These are phyloP conservation scores for Penicillium sp. DNA, from an alignment of 2,329 filamentous ascomycete genomes.

Conservation along the genomic window DNA sequence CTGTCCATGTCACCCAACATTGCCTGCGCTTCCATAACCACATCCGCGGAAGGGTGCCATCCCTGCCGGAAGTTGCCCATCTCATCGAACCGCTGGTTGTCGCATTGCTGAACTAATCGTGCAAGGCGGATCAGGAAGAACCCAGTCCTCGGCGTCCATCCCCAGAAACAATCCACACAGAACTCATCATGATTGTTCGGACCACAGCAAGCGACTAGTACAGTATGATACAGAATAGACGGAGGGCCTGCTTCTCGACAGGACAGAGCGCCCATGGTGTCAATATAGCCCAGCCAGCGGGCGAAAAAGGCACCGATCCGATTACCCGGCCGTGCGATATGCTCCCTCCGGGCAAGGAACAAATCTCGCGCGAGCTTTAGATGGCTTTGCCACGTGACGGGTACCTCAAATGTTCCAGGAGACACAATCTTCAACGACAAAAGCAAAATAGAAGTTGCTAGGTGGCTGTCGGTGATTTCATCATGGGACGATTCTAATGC, in stretches of 20 bases:
- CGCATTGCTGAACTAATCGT: conserved; percentile 64
- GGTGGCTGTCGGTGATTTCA: conserved; percentile 64
- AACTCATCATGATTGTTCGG: conserved; percentile 56
- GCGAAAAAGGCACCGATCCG: conserved; percentile 67
- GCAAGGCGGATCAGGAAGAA: conserved; percentile 67
- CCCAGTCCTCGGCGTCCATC: conserved; percentile 68
- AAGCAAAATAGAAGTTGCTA: conserved; percentile 80
- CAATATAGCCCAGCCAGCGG: conserved; percentile 79
- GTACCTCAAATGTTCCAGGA: conserved; percentile 73
- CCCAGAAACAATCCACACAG: conserved; percentile 74
- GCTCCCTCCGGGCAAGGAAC: conserved; percentile 61
- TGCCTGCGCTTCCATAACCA: conserved; percentile 53
- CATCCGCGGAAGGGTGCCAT: conserved; percentile 56
- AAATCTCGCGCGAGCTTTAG: conserved; percentile 70
- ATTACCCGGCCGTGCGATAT: conserved; percentile 49
- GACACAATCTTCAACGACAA: conserved; percentile 78
- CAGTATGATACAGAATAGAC: conserved; percentile 48
- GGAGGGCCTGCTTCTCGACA: conserved; percentile 54
- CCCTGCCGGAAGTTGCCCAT: conserved; percentile 47
- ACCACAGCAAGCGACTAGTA: conserved; percentile 45
- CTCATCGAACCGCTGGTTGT: conserved; percentile 58
- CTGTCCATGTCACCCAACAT: conserved; percentile 59
- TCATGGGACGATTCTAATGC: conserved; percentile 58
- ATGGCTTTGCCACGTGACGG: conserved; percentile 75
- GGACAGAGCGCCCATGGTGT: conserved; percentile 67